These are phyloP conservation scores for Cyclaneusma minus DNA, from an alignment of 2,329 filamentous ascomycete genomes.

Conservation along the genomic window DNA sequence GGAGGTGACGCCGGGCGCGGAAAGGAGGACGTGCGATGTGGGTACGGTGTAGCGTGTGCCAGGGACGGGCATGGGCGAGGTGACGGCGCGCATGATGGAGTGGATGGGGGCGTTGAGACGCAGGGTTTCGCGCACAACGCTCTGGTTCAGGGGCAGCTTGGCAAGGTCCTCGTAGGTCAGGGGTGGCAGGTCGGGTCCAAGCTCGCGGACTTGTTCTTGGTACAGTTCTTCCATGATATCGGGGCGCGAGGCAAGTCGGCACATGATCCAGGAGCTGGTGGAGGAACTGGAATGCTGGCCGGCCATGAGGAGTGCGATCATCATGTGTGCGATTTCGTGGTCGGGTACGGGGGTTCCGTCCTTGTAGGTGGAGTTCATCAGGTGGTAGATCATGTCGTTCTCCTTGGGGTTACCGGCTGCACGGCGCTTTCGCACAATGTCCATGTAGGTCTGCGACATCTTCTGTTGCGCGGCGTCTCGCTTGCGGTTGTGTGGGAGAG, in stretches of 20 bases:
- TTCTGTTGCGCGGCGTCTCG: constrained; percentile 68
- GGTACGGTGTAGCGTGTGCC: constrained; percentile 76
- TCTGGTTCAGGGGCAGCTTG: constrained; percentile 66
- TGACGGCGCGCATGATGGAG: constrained; percentile 87
- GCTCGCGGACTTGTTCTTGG: constrained; percentile 58
- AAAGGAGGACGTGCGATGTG: constrained; percentile 63
- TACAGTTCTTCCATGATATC: constrained; percentile 69
- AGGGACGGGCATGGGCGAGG: constrained; percentile 69
- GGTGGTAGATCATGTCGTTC: constrained; percentile 77
- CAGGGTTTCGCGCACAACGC: constrained; percentile 82
- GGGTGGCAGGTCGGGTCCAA: constrained; percentile 61
- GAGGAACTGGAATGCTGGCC: constrained; percentile 82
- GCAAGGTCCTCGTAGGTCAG: constrained; percentile 65
- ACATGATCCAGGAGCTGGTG: constrained; percentile 71
- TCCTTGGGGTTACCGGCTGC: constrained; percentile 29
- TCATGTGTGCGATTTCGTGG: constrained; percentile 77
- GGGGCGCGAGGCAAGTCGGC: constrained; percentile 63
- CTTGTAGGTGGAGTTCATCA: constrained; percentile 79
- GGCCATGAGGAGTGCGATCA: constrained; percentile 87
- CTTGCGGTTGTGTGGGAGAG: constrained; percentile 74
- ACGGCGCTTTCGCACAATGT: constrained; percentile 63
- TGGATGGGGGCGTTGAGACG: constrained; percentile 87
- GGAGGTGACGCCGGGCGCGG: constrained; percentile 71
- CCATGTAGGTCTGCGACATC: constrained; percentile 68
- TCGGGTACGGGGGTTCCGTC: constrained; percentile 66